Percentiles rank a stretch among this genome's conserved stretches.
phyloP scores from a whole-genome alignment of 306 rosid species.

The Prunus dulcis region DNA sequence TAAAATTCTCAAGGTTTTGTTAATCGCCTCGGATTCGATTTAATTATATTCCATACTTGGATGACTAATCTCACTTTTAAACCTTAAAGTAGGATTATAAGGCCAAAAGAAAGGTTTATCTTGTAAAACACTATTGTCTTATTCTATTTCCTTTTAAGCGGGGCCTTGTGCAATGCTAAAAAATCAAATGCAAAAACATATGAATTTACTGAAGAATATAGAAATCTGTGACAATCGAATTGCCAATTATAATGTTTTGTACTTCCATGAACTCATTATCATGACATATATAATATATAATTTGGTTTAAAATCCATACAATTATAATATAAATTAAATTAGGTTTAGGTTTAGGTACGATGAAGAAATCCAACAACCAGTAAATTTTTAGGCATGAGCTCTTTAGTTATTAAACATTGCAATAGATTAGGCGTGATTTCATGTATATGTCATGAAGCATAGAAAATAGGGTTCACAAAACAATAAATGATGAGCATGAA shows the following conservation, averaged over 20 bases:
- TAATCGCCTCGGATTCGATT: conserved; percentile 7
- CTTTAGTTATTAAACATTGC: neutral
- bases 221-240: neutral
- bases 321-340: too few species aligned
- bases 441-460: neutral
- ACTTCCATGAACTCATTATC: neutral
- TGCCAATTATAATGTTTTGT: neutral
- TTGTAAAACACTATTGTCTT: neutral
- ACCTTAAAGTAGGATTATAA: neutral
- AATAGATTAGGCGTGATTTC: neutral
- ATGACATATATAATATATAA: neutral
- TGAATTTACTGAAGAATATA: neutral
- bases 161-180: neutral
- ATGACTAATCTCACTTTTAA: conserved; percentile 16
- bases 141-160: neutral
- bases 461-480: neutral
- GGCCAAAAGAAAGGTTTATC: neutral
- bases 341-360: neutral
- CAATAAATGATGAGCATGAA: conserved; percentile 11
- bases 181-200: neutral
- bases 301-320: neutral
- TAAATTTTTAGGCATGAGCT: neutral
- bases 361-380: neutral
- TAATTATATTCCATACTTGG: conserved; percentile 2
- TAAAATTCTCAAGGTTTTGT: neutral